A percentile compares a stretch with the other conserved stretches of the same genome.
Evolutionary conservation across 805 yeast species (phyloP).

Genomic region (Saccharomyces paradoxus): DNA sequence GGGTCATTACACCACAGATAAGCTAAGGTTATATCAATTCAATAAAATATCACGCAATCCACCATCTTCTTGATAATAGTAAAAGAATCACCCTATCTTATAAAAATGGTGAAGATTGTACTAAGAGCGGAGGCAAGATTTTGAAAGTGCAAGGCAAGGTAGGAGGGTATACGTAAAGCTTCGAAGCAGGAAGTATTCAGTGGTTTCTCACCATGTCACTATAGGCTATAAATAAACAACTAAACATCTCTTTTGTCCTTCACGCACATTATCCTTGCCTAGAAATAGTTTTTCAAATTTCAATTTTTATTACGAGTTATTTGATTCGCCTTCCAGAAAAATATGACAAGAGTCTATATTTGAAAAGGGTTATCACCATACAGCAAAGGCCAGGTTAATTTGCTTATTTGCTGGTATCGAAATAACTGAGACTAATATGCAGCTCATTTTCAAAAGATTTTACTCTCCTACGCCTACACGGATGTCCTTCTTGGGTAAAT

Average conservation of each 20-base stretch:
- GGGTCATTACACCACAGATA: not conserved
- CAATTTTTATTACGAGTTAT: not conserved
- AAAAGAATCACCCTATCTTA: not conserved
- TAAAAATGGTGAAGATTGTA: not conserved
- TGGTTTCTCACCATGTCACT: not conserved
- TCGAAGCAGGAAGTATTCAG: not conserved
- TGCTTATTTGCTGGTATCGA: not conserved
- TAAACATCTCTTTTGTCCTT: not conserved
- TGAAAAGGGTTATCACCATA: not conserved
- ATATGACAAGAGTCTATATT: not conserved
- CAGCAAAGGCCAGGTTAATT: not conserved
- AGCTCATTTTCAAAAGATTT: not conserved
- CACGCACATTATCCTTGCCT: not conserved
- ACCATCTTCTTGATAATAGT: not conserved
- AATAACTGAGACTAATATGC: not conserved
- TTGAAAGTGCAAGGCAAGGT: not conserved
- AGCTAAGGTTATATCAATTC: not conserved
- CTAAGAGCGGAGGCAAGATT: not conserved
- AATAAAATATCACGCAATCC: not conserved
- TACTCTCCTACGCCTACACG: not conserved
- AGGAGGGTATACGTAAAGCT: not conserved
- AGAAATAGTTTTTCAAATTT: not conserved
- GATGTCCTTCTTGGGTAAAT: conserved; percentile 23
- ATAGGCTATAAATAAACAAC: not conserved
- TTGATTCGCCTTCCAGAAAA: not conserved